phyloP scores from a whole-genome alignment of 2,329 filamentous ascomycete genomes.

The Ascochyta viciae-villosae region DNA sequence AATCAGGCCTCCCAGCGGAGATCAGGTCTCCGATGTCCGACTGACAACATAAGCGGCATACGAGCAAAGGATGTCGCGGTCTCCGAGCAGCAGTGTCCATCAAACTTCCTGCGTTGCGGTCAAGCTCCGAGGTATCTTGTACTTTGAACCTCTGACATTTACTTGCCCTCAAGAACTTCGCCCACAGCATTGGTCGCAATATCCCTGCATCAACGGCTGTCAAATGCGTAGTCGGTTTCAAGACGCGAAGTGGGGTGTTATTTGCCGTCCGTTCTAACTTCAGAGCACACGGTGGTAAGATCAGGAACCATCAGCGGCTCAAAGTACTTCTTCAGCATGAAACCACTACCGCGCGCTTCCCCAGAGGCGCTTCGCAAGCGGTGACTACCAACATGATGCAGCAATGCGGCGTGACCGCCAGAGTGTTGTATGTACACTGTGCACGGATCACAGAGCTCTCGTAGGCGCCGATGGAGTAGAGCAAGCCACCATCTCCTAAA shows the following conservation, averaged over 20 bases:
- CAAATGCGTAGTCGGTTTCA: neutral
- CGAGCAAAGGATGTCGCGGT: neutral
- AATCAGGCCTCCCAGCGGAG: constrained; percentile 9
- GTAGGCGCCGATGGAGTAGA: neutral
- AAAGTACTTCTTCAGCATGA: too few species aligned
- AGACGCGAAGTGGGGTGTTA: neutral
- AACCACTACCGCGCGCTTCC: too few species aligned
- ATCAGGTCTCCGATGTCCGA: neutral
- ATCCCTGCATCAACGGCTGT: neutral
- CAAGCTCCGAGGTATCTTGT: neutral
- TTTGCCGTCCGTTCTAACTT: too few species aligned
- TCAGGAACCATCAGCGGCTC: too few species aligned
- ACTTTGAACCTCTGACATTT: neutral
- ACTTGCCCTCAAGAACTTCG: neutral
- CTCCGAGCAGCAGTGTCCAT: neutral
- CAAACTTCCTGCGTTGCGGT: neutral
- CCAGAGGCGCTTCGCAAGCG: too few species aligned
- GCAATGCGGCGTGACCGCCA: neutral
- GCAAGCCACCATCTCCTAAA: neutral
- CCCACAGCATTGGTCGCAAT: neutral
- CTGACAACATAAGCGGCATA: neutral
- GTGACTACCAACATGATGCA: neutral
- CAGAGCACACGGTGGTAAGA: too few species aligned
- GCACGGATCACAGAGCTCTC: neutral
- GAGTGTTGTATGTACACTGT: too few species aligned